Percentiles rank a stretch among this genome's conserved stretches.
phyloP scores from a whole-genome alignment of 495 filamentous ascomycete species.

The Aspergillus coremiiformis region DNA sequence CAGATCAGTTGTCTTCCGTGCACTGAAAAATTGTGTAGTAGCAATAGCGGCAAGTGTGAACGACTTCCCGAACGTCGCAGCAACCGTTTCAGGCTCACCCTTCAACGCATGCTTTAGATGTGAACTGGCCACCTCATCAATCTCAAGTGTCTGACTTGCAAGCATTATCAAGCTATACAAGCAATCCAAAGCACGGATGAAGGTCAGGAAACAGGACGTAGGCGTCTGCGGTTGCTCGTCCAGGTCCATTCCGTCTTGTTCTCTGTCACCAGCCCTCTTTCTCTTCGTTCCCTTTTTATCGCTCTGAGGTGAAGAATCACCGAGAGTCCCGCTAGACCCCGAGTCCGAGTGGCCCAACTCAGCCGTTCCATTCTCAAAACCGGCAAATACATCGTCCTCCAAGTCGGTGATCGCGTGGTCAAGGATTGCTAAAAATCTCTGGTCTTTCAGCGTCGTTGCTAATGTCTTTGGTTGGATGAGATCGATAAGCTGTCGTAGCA shows the following conservation, averaged over 20 bases:
- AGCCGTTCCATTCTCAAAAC: conserved; percentile 20
- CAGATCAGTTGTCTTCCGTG: conserved; percentile 32
- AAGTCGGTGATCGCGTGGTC: conserved; percentile 34
- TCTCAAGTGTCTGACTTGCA: conserved; percentile 18
- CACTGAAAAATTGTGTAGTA: conserved; percentile 27
- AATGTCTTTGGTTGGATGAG: conserved; percentile 37
- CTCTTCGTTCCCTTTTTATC: conserved; percentile 42
- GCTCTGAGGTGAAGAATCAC: conserved; percentile 23
- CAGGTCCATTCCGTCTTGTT: conserved; percentile 30
- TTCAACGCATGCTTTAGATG: conserved; percentile 46
- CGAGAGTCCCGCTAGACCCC: conserved; percentile 36
- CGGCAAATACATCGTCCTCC: conserved; percentile 29
- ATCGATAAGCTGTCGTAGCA: conserved; percentile 42
- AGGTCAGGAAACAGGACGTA: conserved; percentile 35
- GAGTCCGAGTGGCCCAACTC: conserved; percentile 23
- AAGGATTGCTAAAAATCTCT: conserved; percentile 43
- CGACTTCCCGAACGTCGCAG: conserved; percentile 37
- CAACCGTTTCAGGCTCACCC: conserved; percentile 40
- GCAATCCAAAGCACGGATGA: conserved; percentile 34
- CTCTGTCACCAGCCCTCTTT: conserved; percentile 31
- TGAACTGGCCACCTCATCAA: conserved; percentile 39
- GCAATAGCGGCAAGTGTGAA: conserved; percentile 32
- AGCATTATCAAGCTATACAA: conserved; percentile 29
- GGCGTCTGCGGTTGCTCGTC: conserved; percentile 31
- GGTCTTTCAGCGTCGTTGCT: conserved; percentile 43